Conservation (phyloP, 495 filamentous ascomycete species). For the Penicillium chermesinum region DNA sequence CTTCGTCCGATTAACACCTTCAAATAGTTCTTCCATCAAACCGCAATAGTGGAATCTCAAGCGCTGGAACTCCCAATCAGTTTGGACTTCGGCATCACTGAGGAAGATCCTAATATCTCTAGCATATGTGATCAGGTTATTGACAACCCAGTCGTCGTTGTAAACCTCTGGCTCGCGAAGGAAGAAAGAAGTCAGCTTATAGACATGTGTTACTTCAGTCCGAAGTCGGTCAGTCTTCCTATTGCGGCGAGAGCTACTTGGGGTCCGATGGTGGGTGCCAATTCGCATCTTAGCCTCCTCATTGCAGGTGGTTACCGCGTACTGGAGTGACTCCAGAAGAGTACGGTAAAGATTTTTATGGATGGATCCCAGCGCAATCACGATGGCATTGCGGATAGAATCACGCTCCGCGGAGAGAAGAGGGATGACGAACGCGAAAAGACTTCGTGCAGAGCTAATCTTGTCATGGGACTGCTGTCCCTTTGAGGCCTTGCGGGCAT, state of each 20-base stretch:
- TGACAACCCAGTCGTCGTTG: constrained; percentile 87
- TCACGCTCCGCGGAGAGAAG: constrained; percentile 70
- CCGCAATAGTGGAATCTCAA: constrained; percentile 91
- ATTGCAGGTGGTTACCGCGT: constrained; percentile 72
- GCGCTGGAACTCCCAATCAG: constrained; percentile 93
- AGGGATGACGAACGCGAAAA: constrained; percentile 88
- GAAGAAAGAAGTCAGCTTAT: constrained; percentile 90
- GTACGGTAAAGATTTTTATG: constrained; percentile 94
- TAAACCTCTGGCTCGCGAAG: constrained; percentile 72
- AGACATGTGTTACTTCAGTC: constrained; percentile 92
- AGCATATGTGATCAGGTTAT: constrained; percentile 82
- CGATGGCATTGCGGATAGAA: constrained; percentile 83
- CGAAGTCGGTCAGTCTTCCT: constrained; percentile 78
- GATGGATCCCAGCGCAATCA: constrained; percentile 85
- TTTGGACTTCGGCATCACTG: constrained; percentile 89
- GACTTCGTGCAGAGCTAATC: constrained; percentile 76
- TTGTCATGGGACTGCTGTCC: constrained; percentile 65
- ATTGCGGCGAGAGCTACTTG: constrained; percentile 69
- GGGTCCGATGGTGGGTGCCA: constrained; percentile 66
- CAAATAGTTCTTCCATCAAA: constrained; percentile 85
- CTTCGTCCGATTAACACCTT: constrained; percentile 80
- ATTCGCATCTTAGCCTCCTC: constrained; percentile 85
- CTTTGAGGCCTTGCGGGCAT: constrained; percentile 80
- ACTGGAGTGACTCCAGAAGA: constrained; percentile 82
- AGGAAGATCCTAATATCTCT: constrained; percentile 91